Evolutionary conservation across 805 yeast species (phyloP).

Genomic region (Metschnikowia aberdeeniae): DNA sequence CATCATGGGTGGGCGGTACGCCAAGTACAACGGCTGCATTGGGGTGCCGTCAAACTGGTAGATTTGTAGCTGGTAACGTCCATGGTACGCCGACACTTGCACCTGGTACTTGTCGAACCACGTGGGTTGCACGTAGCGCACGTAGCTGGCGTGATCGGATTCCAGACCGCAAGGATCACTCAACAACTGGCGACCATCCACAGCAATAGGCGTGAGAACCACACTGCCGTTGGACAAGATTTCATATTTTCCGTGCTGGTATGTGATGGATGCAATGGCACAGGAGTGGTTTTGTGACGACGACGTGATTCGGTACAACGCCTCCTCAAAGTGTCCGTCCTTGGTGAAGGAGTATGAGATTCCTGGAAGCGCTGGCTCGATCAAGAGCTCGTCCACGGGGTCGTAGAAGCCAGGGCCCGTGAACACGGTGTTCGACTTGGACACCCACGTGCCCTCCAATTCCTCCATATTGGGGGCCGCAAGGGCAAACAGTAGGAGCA

Average conservation of each 20-base stretch:
- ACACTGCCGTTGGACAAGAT: constrained; percentile 63
- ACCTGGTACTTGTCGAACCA: constrained; percentile 55
- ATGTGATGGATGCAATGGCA: constrained; percentile 76
- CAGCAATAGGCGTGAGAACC: constrained; percentile 64
- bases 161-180: constrained; percentile 74
- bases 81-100: constrained; percentile 72
- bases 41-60: constrained; percentile 75
- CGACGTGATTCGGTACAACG: constrained; percentile 72
- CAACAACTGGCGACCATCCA: constrained; percentile 89
- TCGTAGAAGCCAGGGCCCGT: constrained; percentile 97
- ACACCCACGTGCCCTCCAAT: constrained; percentile 89
- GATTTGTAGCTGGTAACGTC: constrained; percentile 70
- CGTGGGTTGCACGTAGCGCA: constrained; percentile 68
- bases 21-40: constrained; percentile 84
- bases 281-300: constrained; percentile 74
- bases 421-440: constrained; percentile 89
- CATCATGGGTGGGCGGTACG: constrained; percentile 94
- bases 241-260: constrained; percentile 84
- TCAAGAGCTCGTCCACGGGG: constrained; percentile 89
- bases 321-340: constrained; percentile 90
- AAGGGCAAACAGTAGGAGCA: constrained; percentile 12
- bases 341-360: constrained; percentile 87
- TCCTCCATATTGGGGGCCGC: constrained; percentile 39
- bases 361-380: constrained; percentile 96
- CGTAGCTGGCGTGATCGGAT: constrained; percentile 46